Evolutionary conservation across 2,329 filamentous ascomycete genomes (phyloP).

Genomic region (Aureobasidium sp.): DNA sequence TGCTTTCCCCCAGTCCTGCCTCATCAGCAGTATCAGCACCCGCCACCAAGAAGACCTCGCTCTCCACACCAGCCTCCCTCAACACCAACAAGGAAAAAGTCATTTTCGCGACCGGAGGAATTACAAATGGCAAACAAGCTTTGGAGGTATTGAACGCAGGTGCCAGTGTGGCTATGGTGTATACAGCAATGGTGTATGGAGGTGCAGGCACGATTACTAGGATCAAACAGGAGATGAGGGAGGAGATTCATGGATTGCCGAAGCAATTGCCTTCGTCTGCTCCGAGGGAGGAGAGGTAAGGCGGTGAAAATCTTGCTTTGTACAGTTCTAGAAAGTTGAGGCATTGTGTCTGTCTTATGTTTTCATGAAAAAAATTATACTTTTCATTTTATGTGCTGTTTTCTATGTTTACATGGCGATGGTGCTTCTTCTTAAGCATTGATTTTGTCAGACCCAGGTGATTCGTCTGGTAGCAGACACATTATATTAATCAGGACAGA

Average conservation of each 20-base stretch:
- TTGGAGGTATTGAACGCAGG: slow-evolving; percentile 77
- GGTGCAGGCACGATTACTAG: slow-evolving; percentile 54
- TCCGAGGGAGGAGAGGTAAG: background rate
- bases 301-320: background rate
- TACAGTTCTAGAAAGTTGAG: no score
- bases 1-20: background rate
- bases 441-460: no score
- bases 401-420: no score
- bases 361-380: no score
- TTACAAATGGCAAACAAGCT: slow-evolving; percentile 81
- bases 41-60: background rate
- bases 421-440: no score
- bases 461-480: no score
- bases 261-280: background rate
- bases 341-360: no score
- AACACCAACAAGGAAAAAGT: slow-evolving; percentile 53
- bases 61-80: slow-evolving; percentile 12
- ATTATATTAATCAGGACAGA: no score
- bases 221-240: slow-evolving; percentile 46
- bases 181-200: slow-evolving; percentile 67
- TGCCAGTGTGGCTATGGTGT: slow-evolving; percentile 79
- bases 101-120: slow-evolving; percentile 89
- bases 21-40: background rate
- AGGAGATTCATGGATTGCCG: slow-evolving; percentile 27
- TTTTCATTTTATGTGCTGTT: no score